These are phyloP conservation scores for Spathaspora gorwiae DNA, from an alignment of 805 yeast genomes.

Conservation along the genomic window DNA sequence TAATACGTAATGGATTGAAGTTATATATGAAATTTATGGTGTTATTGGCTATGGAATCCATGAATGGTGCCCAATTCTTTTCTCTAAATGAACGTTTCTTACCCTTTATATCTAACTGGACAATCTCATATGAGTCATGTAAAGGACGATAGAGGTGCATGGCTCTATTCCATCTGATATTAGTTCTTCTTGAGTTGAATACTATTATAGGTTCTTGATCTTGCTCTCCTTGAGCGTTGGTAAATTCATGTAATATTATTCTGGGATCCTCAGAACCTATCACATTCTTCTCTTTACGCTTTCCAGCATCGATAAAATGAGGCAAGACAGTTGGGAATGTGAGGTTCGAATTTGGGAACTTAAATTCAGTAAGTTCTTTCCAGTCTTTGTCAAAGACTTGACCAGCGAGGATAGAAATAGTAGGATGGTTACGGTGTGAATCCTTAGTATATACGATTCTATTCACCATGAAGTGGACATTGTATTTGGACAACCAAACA, in stretches of 20 bases:
- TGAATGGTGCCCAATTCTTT: slow-evolving; percentile 39
- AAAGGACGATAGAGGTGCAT: slow-evolving; percentile 18
- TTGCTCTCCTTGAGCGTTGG: slow-evolving; percentile 3
- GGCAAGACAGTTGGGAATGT: slow-evolving; percentile 7
- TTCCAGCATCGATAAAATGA: slow-evolving; percentile 1
- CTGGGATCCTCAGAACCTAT: slow-evolving; percentile 12
- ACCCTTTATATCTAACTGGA: background rate
- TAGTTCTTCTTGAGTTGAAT: slow-evolving; percentile 13
- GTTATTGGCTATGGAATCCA: slow-evolving; percentile 15
- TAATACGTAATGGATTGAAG: slow-evolving; percentile 18
- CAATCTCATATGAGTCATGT: background rate
- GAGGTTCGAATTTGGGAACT: slow-evolving; percentile 3
- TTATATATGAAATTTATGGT: slow-evolving; percentile 25
- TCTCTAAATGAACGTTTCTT: slow-evolving; percentile 8
- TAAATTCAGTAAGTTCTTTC: slow-evolving; percentile 11
- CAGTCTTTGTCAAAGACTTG: slow-evolving; percentile 16
- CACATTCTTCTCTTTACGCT: background rate
- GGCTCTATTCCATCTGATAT: slow-evolving; percentile 12
- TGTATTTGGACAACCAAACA: slow-evolving; percentile 21
- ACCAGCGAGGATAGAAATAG: slow-evolving; percentile 17
- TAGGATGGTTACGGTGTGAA: slow-evolving; percentile 18
- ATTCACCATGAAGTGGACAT: slow-evolving; percentile 25
- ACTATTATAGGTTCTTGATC: slow-evolving; percentile 18
- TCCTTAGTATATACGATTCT: slow-evolving; percentile 19
- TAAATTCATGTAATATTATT: slow-evolving; percentile 7